Evolutionary conservation across 139 green algal genomes (phyloP).

Genomic region (Tetratostichococcus sp.): DNA sequence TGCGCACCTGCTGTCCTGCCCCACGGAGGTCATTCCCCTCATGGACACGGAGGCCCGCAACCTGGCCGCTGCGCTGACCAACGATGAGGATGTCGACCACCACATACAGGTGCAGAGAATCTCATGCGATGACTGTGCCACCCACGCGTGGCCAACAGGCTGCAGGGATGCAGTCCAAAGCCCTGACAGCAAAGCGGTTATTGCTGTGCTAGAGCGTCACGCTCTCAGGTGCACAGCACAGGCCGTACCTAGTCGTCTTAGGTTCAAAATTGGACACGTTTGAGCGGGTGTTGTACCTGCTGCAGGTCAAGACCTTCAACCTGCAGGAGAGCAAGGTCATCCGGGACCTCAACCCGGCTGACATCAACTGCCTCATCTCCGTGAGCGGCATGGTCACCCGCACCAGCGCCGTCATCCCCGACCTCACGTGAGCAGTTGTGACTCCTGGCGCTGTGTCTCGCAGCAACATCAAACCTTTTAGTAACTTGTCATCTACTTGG

Average conservation of each 20-base stretch:
- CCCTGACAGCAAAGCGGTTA: too few species aligned
- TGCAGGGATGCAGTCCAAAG: too few species aligned
- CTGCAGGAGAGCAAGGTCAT: conserved; percentile 74
- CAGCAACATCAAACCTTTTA: too few species aligned
- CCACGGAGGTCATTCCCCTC: conserved; percentile 52
- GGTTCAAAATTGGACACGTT: too few species aligned
- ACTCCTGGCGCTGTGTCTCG: background rate
- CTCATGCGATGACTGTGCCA: too few species aligned
- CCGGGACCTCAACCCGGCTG: conserved; percentile 90
- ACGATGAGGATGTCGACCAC: conserved; percentile 21
- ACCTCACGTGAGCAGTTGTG: conserved; percentile 61
- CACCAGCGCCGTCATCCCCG: conserved; percentile 83
- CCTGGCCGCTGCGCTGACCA: conserved; percentile 20
- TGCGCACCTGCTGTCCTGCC: conserved; percentile 75
- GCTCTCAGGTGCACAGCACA: too few species aligned
- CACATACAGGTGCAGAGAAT: conserved; percentile 31
- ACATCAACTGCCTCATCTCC: conserved; percentile 88
- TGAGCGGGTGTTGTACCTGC: too few species aligned
- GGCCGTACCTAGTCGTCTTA: too few species aligned
- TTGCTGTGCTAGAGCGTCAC: too few species aligned
- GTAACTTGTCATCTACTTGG: too few species aligned
- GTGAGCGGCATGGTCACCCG: conserved; percentile 96
- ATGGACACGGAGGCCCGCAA: conserved; percentile 28
- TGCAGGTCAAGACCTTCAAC: conserved; percentile 70
- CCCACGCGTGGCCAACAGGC: background rate